Base-by-base conservation (phyloP, 352 stramenopile genomes). In the Phytopythium helicoides region DNA sequence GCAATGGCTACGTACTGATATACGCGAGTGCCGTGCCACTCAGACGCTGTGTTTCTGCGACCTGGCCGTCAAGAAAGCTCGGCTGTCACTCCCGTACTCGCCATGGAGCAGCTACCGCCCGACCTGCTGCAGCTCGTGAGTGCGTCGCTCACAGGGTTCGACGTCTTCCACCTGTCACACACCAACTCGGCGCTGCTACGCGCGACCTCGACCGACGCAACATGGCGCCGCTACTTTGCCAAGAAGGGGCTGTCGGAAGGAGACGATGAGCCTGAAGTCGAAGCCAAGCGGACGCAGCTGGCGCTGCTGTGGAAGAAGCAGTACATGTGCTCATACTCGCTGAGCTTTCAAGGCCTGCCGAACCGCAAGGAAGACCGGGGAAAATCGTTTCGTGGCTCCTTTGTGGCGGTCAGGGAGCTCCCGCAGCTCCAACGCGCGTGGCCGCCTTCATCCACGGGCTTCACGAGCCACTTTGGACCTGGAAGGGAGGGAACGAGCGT, bases 401-500 rank as follows among this genome's bases (percentile, higher is more conserved):
- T 49, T 18, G 22, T 49, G 42, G 15, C 22, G 22, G 42, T 49
- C 14, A 16, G 42, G 23, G 42, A 49, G 25, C 40, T 34, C 21
- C 40, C 40, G 40, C 40, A 23, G 12, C 3, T 47, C 21, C 40
- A 12, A 6, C 40, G 40, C 40, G 19, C 33, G 22, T 47, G 40
- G 40, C 40, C 40, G 21, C 4, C 40, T 6, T 34, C 18, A 47
- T 58, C 47, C 22, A 47, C 39, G 21, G 9, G 28, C 28, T 54
- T 39, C 40, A 66, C 39, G 54, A 59, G 44, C 45, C 56, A 6
- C 25, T 68, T 23, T 40, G 52, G 21, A 54, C 64, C 12, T 16
- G 59, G 14, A 23, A 56, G 34, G 28, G 51, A 9, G 42, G 60
- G 19, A 65, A 41, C 39, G 6, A 49, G 42, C 25, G 68, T 78